Evolutionary conservation across 768 basidiomycete genomes (phyloP), one percentile per base, ranked within the genome.

Genomic region (Phaffia tasmanica): DNA sequence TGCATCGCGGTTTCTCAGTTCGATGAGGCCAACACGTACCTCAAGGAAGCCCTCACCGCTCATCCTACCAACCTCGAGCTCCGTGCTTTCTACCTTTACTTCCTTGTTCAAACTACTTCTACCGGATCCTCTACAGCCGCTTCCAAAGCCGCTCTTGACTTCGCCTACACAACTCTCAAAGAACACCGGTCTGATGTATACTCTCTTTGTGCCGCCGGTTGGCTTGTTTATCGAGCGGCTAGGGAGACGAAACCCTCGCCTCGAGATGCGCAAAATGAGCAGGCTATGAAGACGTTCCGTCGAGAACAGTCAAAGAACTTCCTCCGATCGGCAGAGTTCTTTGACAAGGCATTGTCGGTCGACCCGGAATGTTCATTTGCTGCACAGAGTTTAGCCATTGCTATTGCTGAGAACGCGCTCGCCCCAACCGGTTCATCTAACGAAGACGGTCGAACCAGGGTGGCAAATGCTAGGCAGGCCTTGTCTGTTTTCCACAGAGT

Each of bases 361-460:
- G 91, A 97, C 73, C 85, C 89, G 0, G 78, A 82, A 30, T 95
- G 91, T 76, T 90, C 90, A 1, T 84, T 91, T 68, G 95, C 93
- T 3, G 95, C 94, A 6, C 91, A 95, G 74, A 94, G 94, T 2
- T 80, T 99, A 9, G 95, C 93, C 0, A 97, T 98, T 70, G 84
- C 88, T 4, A 85, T 89, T 1, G 94, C 92, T 0, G 95, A 99
- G 74, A 91, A 94, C 75, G 86, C 86, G 0, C 77, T 98, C 14
- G 88, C 88, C 1, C 51, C 64, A 2, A 11, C 70, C 6, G 16
- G 73, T 85, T 63, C 82, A 82, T 4, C 75, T 79, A 5, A 66
- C 68, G 46, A 57, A 42, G 69, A 63, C 19, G 48, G 50, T 15
- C 50, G 57, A 58, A 53, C 58, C 19, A 9, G 70, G 57, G 35